Percentiles rank a stretch among this genome's conserved stretches.
Conservation (phyloP, 805 yeast genomes). For the Priceomyces melissophilus region DNA sequence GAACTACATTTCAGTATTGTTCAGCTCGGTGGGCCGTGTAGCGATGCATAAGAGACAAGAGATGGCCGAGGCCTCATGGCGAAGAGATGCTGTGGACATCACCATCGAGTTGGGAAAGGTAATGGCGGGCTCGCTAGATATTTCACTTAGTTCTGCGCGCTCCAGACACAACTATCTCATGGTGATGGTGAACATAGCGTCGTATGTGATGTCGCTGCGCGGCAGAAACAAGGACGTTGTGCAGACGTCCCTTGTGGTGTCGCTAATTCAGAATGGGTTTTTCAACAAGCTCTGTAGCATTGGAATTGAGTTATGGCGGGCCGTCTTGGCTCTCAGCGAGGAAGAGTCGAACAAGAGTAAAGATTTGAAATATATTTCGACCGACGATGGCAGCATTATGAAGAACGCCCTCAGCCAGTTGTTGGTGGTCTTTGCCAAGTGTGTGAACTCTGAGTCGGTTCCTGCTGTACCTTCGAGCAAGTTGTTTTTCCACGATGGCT, state of each 20-base stretch:
- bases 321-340: constrained; percentile 12
- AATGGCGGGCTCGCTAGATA: constrained; percentile 22
- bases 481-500: constrained; percentile 18
- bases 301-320: constrained; percentile 18
- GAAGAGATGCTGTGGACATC: constrained; percentile 41
- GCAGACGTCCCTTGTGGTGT: constrained; percentile 40
- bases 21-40: constrained; percentile 42
- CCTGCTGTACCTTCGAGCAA: constrained; percentile 38
- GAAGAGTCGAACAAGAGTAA: constrained; percentile 16
- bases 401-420: constrained; percentile 43
- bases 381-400: constrained; percentile 32
- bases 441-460: constrained; percentile 35
- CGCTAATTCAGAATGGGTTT: constrained; percentile 53
- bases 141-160: constrained; percentile 14
- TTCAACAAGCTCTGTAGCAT: constrained; percentile 29
- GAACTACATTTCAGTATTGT: constrained; percentile 37
- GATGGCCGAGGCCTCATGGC: constrained; percentile 22
- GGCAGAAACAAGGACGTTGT: constrained; percentile 22
- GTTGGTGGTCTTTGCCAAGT: constrained; percentile 44
- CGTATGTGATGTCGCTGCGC: constrained; percentile 34
- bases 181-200: constrained; percentile 31
- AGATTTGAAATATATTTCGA: constrained; percentile 32
- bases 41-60: constrained; percentile 51
- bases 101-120: constrained; percentile 29
- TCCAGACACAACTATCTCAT: constrained; percentile 26